A percentile compares a stretch with the other conserved stretches of the same genome.
Evolutionary conservation across 768 basidiomycete genomes (phyloP).

Genomic region (Boletus reticulatus): DNA sequence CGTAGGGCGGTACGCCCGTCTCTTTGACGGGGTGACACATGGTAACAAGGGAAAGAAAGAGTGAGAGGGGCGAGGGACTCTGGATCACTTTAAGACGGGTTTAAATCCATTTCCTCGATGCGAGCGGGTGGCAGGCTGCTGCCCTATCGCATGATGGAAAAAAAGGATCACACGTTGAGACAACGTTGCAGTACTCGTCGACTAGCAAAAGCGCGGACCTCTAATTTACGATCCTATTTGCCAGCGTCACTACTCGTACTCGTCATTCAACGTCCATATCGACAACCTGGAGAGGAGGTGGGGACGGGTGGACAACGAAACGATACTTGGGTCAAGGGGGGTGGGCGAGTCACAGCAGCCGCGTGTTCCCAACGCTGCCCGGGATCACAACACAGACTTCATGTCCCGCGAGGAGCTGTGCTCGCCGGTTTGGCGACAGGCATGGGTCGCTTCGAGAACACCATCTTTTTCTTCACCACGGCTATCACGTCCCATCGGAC

Average conservation of each 20-base stretch:
- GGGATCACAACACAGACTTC: not conserved
- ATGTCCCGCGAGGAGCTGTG: constrained; percentile 19
- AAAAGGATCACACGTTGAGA: constrained; percentile 24
- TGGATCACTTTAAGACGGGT: not conserved
- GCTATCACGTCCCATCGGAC: constrained; percentile 62
- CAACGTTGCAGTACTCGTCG: constrained; percentile 27
- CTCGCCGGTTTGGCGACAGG: constrained; percentile 47
- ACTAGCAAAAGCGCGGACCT: constrained; percentile 9
- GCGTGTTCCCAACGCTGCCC: constrained; percentile 17
- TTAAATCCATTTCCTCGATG: constrained; percentile 10
- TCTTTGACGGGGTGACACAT: constrained; percentile 19
- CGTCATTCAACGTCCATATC: too few relatives aligned
- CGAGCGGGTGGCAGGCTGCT: constrained; percentile 5
- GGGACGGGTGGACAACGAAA: not conserved
- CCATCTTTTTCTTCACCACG: constrained; percentile 76
- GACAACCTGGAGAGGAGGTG: not conserved
- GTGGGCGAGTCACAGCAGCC: constrained; percentile 2
- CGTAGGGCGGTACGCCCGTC: constrained; percentile 26
- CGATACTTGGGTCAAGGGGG: constrained; percentile 18
- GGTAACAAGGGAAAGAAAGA: not conserved
- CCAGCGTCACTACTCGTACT: not conserved
- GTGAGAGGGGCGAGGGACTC: too few relatives aligned
- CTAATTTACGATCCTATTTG: not conserved
- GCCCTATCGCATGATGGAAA: constrained; percentile 6
- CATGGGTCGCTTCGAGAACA: constrained; percentile 83